phyloP scores from a whole-genome alignment of 2,329 filamentous ascomycete genomes.

The Hymenoscyphus occultus region DNA sequence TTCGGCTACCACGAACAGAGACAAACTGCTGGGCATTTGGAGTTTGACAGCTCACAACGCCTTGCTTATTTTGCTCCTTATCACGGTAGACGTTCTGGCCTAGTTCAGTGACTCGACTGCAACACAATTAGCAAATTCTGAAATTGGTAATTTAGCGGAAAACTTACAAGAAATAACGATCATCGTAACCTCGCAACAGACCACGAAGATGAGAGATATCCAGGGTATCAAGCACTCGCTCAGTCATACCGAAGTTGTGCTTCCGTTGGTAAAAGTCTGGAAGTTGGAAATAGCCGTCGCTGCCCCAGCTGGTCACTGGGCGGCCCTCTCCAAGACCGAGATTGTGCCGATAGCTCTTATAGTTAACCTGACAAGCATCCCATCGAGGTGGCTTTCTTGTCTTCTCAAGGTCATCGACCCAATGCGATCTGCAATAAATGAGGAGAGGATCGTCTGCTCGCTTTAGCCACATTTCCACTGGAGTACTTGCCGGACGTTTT shows the following conservation, averaged over 20 bases:
- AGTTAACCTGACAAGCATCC: slow-evolving; percentile 56
- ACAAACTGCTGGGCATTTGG: slow-evolving; percentile 61
- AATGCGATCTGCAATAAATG: slow-evolving; percentile 28
- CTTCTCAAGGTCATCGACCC: slow-evolving; percentile 31
- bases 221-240: slow-evolving; percentile 63
- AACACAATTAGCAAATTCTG: slow-evolving; percentile 22
- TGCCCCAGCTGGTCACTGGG: slow-evolving; percentile 59
- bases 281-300: slow-evolving; percentile 49
- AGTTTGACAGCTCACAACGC: slow-evolving; percentile 65
- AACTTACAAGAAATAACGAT: slow-evolving; percentile 52
- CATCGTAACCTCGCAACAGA: slow-evolving; percentile 51
- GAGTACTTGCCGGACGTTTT: slow-evolving; percentile 56
- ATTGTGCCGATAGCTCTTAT: slow-evolving; percentile 51
- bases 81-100: slow-evolving; percentile 71
- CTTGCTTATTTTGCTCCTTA: slow-evolving; percentile 46
- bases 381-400: slow-evolving; percentile 42
- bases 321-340: slow-evolving; percentile 51
- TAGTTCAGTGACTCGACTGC: slow-evolving; percentile 56
- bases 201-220: slow-evolving; percentile 59
- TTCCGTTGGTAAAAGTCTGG: slow-evolving; percentile 54
- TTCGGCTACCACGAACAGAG: slow-evolving; percentile 55
- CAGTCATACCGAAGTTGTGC: slow-evolving; percentile 47
- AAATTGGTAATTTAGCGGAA: background rate
- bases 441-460: slow-evolving; percentile 51
- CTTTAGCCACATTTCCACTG: slow-evolving; percentile 58